Conservation (phyloP, 2,329 filamentous ascomycete genomes). For the Teratosphaeria destructans region DNA sequence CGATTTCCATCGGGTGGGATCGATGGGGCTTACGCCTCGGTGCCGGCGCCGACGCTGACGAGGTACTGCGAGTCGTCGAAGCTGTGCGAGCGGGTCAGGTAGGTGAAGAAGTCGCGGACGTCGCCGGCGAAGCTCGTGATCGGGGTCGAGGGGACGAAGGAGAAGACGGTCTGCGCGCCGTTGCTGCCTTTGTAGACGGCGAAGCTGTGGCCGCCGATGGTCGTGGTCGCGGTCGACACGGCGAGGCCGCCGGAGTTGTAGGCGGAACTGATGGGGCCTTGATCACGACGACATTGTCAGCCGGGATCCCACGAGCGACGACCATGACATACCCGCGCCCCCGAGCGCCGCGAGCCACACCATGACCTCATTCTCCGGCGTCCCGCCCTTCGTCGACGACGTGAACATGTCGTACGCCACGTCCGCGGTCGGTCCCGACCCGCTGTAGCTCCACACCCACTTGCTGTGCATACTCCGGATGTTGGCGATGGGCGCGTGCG, state of each 20-base stretch:
- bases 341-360: conserved; percentile 51
- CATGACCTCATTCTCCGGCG: conserved; percentile 52
- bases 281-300: neutral
- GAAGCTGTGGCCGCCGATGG: neutral
- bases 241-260: conserved; percentile 1
- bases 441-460: conserved; percentile 43
- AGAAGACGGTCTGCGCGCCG: conserved; percentile 3
- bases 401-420: conserved; percentile 57
- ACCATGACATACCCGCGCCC: conserved; percentile 34
- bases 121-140: conserved; percentile 47
- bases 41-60: neutral
- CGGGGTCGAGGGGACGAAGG: conserved; percentile 18
- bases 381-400: conserved; percentile 34
- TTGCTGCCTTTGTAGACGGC: conserved; percentile 3
- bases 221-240: neutral
- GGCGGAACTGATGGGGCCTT: conserved; percentile 1
- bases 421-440: conserved; percentile 42
- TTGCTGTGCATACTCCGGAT: conserved; percentile 34
- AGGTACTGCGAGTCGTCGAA: conserved; percentile 38
- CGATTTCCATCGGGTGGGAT: too few relatives aligned
- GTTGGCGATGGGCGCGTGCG: conserved; percentile 22
- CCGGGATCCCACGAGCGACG: too few relatives aligned
- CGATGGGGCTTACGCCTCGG: neutral
- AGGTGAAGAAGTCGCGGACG: conserved; percentile 47
- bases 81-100: conserved; percentile 42